Evolutionary conservation across 2,329 filamentous ascomycete genomes (phyloP), one percentile per base, ranked within the genome.

Genomic region (Thermothelomyces thermophilus): DNA sequence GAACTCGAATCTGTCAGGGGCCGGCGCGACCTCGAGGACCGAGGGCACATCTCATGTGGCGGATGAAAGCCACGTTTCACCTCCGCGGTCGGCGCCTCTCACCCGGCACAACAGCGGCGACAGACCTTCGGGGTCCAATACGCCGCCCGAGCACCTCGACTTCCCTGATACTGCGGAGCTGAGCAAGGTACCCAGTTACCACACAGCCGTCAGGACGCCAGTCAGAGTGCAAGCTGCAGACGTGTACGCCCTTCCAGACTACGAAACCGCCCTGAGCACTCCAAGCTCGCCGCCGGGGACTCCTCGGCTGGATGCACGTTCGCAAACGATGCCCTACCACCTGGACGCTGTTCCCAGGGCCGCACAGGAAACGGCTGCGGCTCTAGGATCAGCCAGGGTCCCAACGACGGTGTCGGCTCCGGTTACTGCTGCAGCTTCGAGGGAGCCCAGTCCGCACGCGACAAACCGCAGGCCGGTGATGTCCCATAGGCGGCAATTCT

Each of bases 121-220:
- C 45, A 68, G 72, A 9, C 65, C 68, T 4, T 77, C 77, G 14
- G 74, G 74, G 4, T 70, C 74, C 49, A 73, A 74, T 55, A 81
- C 79, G 7, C 74, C 75, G 6, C 74, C 75, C 3, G 75, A 82
- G 57, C 76, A 82, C 55, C 60, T 74, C 42, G 77, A 83, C 52
- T 73, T 74, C 41, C 69, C 74, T 16, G 81, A 86, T 55, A 68
- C 87, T 57, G 76, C 77, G 41, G 77, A 82, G 56, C 69, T 90
- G 36, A 85, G 75, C 63, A 85, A 85, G 56, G 86, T 90, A 2
- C 86, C 86, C 1, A 90, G 86, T 50, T 90, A 90, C 64, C 77
- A 78, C 14, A 90, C 86, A 1, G 86, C 86, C 0, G 79, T 89
- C 22, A 80, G 79, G 55, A 79, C 82, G 0, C 79, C 82, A 5